Percentiles rank a stretch among this genome's conserved stretches.
Evolutionary conservation across 306 rosid genomes (phyloP).

Genomic region (Rosa persica): DNA sequence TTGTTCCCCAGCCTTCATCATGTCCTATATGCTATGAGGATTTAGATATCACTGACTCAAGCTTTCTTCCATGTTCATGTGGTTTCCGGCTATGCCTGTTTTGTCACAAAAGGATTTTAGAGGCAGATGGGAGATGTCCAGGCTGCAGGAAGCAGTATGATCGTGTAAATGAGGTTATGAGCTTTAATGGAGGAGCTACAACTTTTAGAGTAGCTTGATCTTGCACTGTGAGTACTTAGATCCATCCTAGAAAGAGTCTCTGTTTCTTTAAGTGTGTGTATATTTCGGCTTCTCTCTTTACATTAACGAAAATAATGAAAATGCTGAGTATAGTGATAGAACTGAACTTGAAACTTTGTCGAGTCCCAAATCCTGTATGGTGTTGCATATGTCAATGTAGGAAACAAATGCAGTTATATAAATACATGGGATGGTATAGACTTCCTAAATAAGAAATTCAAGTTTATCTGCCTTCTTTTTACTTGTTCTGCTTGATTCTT

Average conservation of each 20-base stretch:
- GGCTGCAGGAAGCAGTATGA: conserved; percentile 59
- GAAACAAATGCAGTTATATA: conserved; percentile 22
- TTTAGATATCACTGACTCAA: conserved; percentile 52
- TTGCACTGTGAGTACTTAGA: conserved; percentile 36
- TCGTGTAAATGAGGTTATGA: conserved; percentile 33
- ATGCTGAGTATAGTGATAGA: conserved; percentile 12
- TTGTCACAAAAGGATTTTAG: conserved; percentile 60
- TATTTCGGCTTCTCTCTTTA: conserved; percentile 14
- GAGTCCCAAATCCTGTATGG: background rate
- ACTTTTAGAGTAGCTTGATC: conserved; percentile 40
- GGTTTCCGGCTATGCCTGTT: conserved; percentile 62
- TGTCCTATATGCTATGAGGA: conserved; percentile 70
- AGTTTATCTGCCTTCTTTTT: background rate
- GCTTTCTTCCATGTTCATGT: conserved; percentile 58
- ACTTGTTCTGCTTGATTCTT: background rate
- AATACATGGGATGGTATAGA: conserved; percentile 19
- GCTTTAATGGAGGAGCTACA: conserved; percentile 32
- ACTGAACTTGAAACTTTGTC: conserved; percentile 15
- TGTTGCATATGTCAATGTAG: conserved; percentile 22
- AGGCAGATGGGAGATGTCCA: conserved; percentile 56
- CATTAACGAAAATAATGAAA: background rate
- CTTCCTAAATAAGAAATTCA: conserved; percentile 5
- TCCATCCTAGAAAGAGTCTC: conserved; percentile 26
- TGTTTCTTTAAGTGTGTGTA: conserved; percentile 24
- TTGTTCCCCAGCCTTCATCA: conserved; percentile 37